Evolutionary conservation across 352 stramenopile species (phyloP), one percentile per base, ranked within the genome.

Genomic region (Globisporangium cederbergense): DNA sequence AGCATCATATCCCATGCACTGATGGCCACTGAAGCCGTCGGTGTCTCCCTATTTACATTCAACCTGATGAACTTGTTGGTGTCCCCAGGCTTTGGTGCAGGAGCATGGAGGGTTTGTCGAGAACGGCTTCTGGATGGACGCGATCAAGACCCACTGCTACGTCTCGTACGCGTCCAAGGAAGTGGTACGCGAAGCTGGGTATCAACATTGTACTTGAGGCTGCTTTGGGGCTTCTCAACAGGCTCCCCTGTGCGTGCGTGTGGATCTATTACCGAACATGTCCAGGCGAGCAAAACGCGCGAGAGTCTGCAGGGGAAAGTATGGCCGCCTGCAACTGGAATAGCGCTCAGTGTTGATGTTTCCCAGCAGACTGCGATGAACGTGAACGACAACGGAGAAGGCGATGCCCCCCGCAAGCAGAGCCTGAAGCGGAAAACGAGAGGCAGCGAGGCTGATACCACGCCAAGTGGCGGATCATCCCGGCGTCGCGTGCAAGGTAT

Each of bases 101-200:
- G 68, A 86, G 38, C 47, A 71, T 49, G 78, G 78, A 2, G 7
- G 58, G 14, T 90, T 87, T 66, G 78, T 93, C 30, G 79, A 91
- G 22, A 72, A 78, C 56, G 87, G 85, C 0, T 93, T 96, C 64
- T 96, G 87, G 87, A 96, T 96, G 80, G 81, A 96, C 72, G 58
- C 60, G 59, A 96, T 96, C 66, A 96, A 96, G 72, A 95, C 85
- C 0, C 85, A 95, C 65, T 96, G 85, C 71, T 96, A 84, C 58
- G 85, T 93, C 61, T 93, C 87, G 34, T 94, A 89, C 62, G 54
- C 64, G 14, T 72, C 61, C 9, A 32, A 58, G n/a, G 79, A 89
- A 9, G 73, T 75, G 60, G 80, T 89, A 63, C 54, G 74, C 71
- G 3, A 11, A 11, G 11, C 9, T 52, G 40, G 42, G 14, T 28